A percentile compares a stretch with the other conserved stretches of the same genome.
phyloP scores from a whole-genome alignment of 441 rosid species.

The Macaranga tanarius region DNA sequence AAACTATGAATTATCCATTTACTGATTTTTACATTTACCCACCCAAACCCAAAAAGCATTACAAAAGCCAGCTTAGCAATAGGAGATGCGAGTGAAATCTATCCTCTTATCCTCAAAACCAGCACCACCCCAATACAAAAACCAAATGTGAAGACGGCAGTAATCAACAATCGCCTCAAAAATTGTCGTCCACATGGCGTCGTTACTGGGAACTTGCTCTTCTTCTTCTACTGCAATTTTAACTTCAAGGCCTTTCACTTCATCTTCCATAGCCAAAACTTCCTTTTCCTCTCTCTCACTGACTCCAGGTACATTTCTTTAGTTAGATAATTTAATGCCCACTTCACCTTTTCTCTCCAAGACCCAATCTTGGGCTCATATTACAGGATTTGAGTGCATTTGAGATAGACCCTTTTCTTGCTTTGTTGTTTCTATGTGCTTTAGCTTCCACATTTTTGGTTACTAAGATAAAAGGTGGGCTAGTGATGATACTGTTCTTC shows the following conservation, averaged over 20 bases:
- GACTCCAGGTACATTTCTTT: slow-evolving; percentile 45
- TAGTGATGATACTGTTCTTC: not conserved
- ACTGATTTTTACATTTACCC: no score
- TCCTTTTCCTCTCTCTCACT: slow-evolving; percentile 42
- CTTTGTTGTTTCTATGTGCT: not conserved
- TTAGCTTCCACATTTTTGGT: not conserved
- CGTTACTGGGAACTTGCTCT: slow-evolving; percentile 42
- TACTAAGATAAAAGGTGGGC: not conserved
- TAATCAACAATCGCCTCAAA: not conserved
- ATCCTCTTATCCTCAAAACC: slow-evolving; percentile 56
- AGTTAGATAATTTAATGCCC: not conserved
- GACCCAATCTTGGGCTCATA: not conserved
- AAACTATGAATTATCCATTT: no score
- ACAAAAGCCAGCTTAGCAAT: not conserved
- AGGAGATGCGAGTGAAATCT: slow-evolving; percentile 32
- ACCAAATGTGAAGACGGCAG: slow-evolving; percentile 24
- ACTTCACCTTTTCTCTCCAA: not conserved
- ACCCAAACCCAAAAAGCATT: not conserved
- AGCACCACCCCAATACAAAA: slow-evolving; percentile 28
- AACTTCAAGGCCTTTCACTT: slow-evolving; percentile 44
- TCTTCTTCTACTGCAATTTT: slow-evolving; percentile 54
- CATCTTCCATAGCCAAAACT: slow-evolving; percentile 44
- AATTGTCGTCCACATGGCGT: slow-evolving; percentile 47
- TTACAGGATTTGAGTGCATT: slow-evolving; percentile 6
- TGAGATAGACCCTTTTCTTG: slow-evolving; percentile 17